Base-by-base conservation (phyloP, 2,329 filamentous ascomycete species). In the Penicillium brevicompactum region DNA sequence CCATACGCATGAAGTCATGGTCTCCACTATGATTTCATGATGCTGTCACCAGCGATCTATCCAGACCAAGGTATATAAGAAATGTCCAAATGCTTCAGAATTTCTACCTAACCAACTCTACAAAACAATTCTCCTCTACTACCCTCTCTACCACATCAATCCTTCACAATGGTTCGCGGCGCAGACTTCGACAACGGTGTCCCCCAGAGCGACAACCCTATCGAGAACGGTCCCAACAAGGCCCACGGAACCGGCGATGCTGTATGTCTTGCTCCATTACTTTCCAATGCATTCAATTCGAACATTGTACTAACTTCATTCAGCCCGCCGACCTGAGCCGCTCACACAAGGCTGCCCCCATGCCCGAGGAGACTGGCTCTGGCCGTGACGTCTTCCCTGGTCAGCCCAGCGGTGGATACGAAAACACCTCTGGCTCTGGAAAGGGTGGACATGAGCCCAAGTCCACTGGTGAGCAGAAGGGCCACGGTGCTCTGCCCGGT, bases 111-210 rank as follows among this genome's bases (percentile, higher is more conserved):
- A 3, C 0, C 24, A 27, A 4, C 16, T 9, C 27, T 18, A 10
- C 27, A 47, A 32, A 27, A 5, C 24, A 27, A 27, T 27, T 27
- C 9, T 14, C 18, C 13, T 13, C 34, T 42, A 31, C 31, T 45
- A 49, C 30, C 48, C 24, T 54, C 41, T 22, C 49, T 14, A 34
- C 22, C 11, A n/a, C n/a, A 44, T 27, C 22, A 16, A 8, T n/a
- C n/a, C 18, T 34, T 37, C 67, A 72, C 37, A 62, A 76, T 76
- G 74, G 68, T 70, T 64, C 74, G 74, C 65, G 73, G 74, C 62
- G 71, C 72, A 45, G 69, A 75, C 22, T 76, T 65, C 65, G 72
- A 73, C 60, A 66, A 75, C 61, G 67, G 66, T 48, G n/a, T 71
- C 49, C 67, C 66, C 49, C 73, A 74, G 51, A 69, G 67, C 61